Conservation (phyloP, 2,329 filamentous ascomycete genomes). For the Diplodia intermedia region DNA sequence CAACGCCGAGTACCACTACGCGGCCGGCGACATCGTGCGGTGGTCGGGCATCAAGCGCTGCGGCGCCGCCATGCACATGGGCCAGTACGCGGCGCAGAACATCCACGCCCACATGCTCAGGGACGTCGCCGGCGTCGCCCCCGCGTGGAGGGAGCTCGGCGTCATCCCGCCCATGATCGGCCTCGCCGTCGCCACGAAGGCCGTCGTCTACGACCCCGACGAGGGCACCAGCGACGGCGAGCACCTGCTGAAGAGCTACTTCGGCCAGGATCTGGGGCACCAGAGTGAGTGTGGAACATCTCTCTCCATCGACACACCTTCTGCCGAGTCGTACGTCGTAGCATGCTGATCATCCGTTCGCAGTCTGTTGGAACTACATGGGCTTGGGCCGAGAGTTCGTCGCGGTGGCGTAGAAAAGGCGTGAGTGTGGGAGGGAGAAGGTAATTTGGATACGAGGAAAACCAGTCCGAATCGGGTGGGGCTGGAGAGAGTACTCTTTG, state of each 20-base stretch:
- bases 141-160: slow-evolving; percentile 29
- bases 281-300: slow-evolving; percentile 58
- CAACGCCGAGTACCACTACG: slow-evolving; percentile 68
- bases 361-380: slow-evolving; percentile 25
- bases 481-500: background rate
- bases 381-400: background rate
- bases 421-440: too few species aligned
- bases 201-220: slow-evolving; percentile 66
- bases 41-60: slow-evolving; percentile 84
- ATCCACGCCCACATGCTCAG: slow-evolving; percentile 46
- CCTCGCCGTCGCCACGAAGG: slow-evolving; percentile 73
- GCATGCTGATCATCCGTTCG: background rate
- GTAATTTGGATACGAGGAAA: background rate
- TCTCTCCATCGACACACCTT: too few species aligned
- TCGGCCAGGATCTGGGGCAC: slow-evolving; percentile 69
- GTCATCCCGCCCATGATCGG: slow-evolving; percentile 66
- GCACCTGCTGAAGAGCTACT: slow-evolving; percentile 68
- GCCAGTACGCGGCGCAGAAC: slow-evolving; percentile 70
- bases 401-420: background rate
- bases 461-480: background rate
- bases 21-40: slow-evolving; percentile 70
- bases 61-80: slow-evolving; percentile 77
- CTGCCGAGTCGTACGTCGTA: too few species aligned
- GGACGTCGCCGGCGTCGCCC: background rate
- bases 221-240: slow-evolving; percentile 66